phyloP scores from a whole-genome alignment of 805 yeast genomes.

The Jamesozyma jinghongensis region DNA sequence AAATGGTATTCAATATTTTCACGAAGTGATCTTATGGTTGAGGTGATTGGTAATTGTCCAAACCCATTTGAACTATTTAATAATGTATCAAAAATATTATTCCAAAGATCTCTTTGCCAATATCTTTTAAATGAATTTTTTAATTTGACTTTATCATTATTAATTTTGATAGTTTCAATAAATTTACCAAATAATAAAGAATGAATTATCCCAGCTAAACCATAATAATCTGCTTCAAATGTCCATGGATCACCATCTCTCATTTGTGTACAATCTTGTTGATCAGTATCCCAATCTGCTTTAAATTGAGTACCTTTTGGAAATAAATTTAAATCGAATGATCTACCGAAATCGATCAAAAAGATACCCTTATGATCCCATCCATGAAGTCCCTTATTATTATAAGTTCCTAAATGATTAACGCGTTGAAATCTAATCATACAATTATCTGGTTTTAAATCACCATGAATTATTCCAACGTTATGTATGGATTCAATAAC shows the following conservation, averaged over 20 bases:
- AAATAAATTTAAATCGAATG: slow-evolving; percentile 59
- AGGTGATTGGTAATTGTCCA: slow-evolving; percentile 35
- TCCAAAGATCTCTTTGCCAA: slow-evolving; percentile 72
- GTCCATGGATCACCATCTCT: slow-evolving; percentile 54
- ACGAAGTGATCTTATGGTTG: slow-evolving; percentile 21
- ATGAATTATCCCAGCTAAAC: slow-evolving; percentile 68
- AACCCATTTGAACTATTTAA: slow-evolving; percentile 48
- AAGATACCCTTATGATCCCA: slow-evolving; percentile 49
- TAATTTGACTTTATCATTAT: slow-evolving; percentile 31
- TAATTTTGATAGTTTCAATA: slow-evolving; percentile 37
- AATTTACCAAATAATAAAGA: slow-evolving; percentile 61
- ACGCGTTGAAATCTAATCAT: slow-evolving; percentile 48
- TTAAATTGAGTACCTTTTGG: slow-evolving; percentile 43
- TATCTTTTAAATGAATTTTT: slow-evolving; percentile 51
- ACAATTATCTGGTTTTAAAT: slow-evolving; percentile 77
- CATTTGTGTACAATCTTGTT: slow-evolving; percentile 69
- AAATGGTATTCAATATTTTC: slow-evolving; percentile 11
- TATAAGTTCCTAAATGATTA: slow-evolving; percentile 23
- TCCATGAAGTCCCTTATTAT: slow-evolving; percentile 31
- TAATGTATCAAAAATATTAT: slow-evolving; percentile 49
- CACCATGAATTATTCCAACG: slow-evolving; percentile 70
- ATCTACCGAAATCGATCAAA: slow-evolving; percentile 74
- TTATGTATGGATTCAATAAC: slow-evolving; percentile 54
- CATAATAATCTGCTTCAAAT: slow-evolving; percentile 76
- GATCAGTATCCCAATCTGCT: slow-evolving; percentile 51